phyloP scores from a whole-genome alignment of 345 rosid species.

The Rhodamnia argentea region DNA sequence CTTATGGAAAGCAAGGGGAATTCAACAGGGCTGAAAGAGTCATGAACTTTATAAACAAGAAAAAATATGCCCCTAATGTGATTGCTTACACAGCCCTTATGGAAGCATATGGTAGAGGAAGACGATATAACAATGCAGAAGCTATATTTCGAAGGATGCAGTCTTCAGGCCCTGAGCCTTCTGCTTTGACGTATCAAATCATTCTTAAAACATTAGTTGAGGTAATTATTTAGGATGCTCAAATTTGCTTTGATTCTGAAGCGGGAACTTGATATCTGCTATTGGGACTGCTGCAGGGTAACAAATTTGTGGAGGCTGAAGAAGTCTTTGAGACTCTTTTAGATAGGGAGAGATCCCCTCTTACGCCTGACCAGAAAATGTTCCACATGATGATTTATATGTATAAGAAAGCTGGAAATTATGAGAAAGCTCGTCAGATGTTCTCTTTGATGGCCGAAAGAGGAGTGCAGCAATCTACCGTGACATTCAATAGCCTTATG shows the following conservation, averaged over 20 bases:
- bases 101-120: conserved; percentile 95
- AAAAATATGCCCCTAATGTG: conserved; percentile 62
- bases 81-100: conserved; percentile 83
- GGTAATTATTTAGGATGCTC: conserved; percentile 18
- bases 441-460: conserved; percentile 66
- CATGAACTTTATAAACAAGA: conserved; percentile 55
- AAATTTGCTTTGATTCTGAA: not conserved
- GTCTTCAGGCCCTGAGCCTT: conserved; percentile 87
- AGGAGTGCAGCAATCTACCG: conserved; percentile 64
- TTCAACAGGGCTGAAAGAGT: conserved; percentile 79
- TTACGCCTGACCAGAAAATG: conserved; percentile 91
- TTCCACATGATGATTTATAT: conserved; percentile 94
- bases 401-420: conserved; percentile 80
- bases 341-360: conserved; percentile 48
- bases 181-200: conserved; percentile 88
- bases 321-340: conserved; percentile 72
- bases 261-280: not conserved
- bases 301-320: conserved; percentile 81
- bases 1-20: conserved; percentile 85
- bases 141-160: conserved; percentile 93
- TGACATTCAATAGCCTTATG: conserved; percentile 89
- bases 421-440: conserved; percentile 71
- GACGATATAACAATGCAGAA: conserved; percentile 75
- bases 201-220: conserved; percentile 77
- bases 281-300: conserved; percentile 32